These are phyloP conservation scores for Mollisiaceae sp. DNA, from an alignment of 2,329 filamentous ascomycete genomes.

Conservation along the genomic window DNA sequence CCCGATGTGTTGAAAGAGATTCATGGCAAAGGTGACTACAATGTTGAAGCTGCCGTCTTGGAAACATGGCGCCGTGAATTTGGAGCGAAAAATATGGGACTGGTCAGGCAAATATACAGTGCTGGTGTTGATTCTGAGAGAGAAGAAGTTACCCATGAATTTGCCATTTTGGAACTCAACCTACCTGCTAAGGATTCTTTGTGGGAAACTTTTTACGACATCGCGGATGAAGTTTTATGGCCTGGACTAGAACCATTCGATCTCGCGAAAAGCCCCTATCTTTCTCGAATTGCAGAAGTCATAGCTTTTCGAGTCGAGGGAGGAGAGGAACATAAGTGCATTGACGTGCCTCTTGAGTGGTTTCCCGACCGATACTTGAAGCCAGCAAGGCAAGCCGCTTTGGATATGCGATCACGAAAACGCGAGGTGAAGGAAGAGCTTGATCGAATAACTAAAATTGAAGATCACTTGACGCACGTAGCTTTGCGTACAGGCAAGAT, in stretches of 20 bases:
- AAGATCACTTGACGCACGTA: slow-evolving; percentile 38
- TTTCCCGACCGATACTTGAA: slow-evolving; percentile 61
- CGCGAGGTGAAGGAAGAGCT: slow-evolving; percentile 38
- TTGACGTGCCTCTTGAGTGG: slow-evolving; percentile 57
- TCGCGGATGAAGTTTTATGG: slow-evolving; percentile 43
- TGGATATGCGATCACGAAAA: slow-evolving; percentile 47
- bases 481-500: slow-evolving; percentile 31
- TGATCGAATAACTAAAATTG: slow-evolving; percentile 33
- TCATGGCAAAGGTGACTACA: slow-evolving; percentile 14
- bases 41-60: slow-evolving; percentile 39
- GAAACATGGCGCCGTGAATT: slow-evolving; percentile 32
- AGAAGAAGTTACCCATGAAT: slow-evolving; percentile 30
- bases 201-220: slow-evolving; percentile 42
- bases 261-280: slow-evolving; percentile 36
- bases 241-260: slow-evolving; percentile 27
- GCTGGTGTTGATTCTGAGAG: slow-evolving; percentile 32
- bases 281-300: slow-evolving; percentile 52
- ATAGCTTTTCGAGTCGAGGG: slow-evolving; percentile 52
- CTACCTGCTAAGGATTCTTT: slow-evolving; percentile 36
- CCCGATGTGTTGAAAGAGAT: slow-evolving; percentile 31
- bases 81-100: slow-evolving; percentile 22
- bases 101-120: slow-evolving; percentile 38
- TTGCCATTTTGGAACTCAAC: slow-evolving; percentile 40
- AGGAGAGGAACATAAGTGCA: slow-evolving; percentile 47
- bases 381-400: slow-evolving; percentile 51